Evolutionary conservation across 2,329 filamentous ascomycete genomes (phyloP), one percentile per base, ranked within the genome.

Genomic region (Pseudogymnoascus sp.): DNA sequence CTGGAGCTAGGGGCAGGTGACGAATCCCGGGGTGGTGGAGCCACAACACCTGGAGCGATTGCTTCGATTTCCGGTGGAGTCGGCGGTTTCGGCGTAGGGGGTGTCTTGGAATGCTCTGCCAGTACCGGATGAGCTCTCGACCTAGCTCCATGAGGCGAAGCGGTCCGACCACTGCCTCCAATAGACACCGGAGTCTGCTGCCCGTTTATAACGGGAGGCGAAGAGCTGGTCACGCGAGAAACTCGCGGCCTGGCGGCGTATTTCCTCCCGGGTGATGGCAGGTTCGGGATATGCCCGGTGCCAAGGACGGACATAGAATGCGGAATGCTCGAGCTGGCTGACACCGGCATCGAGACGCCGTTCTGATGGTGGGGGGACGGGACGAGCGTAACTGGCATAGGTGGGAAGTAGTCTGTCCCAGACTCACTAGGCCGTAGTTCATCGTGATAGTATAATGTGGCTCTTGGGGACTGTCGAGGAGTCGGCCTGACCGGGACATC

Each of bases 321-420:
- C 25, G 79, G 75, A 63, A 38, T 60, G 80, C 69, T 64, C 66
- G 67, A 63, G 66, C 69, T 65, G 60, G 37, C 62, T 69, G 66
- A 59, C 68, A 67, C 61, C n/a, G 71, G 62, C 8, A 66, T 61
- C 11, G 73, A 69, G 5, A 71, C 18, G 25, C 62, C 66, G 60
- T 68, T 68, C 62, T 72, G 60, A 23, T 75, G 70, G 67, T 69
- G 69, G 63, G 72, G 71, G 42, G 70, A 72, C n/a, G 70, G 69
- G 12, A 59, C 59, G 33, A 66, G 61, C 14, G 70, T 67, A 31
- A 75, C 77, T 60, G 83, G 76, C 81, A 86, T 88, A 21, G 88
- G 87, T 33, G 91, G 89, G 70, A 96, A 96, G 74, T 96, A 96
- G 70, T 94, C 92, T 56, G 84, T 84, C 25, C 86, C 87, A 64